phyloP scores from a whole-genome alignment of 352 stramenopile genomes.

The Nothophytophthora sp. region DNA sequence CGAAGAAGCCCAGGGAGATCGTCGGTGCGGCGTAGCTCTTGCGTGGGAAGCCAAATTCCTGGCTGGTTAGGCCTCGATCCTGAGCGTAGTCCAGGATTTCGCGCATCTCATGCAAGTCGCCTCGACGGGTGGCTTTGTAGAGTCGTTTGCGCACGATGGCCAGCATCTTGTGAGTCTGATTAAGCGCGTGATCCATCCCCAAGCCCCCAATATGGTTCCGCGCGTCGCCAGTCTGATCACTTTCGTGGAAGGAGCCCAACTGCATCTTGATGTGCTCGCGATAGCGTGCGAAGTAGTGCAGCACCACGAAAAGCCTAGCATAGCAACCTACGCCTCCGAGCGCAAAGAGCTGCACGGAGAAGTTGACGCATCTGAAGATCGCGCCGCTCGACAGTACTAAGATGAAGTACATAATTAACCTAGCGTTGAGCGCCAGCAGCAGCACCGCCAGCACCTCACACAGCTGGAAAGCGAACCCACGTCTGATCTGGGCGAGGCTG shows the following conservation, averaged over 20 bases:
- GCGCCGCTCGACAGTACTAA: slow-evolving; percentile 71
- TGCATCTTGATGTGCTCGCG: slow-evolving; percentile 85
- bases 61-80: slow-evolving; percentile 22
- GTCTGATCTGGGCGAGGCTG: slow-evolving; percentile 50
- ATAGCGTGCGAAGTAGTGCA: slow-evolving; percentile 68
- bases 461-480: slow-evolving; percentile 52
- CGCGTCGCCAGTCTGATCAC: slow-evolving; percentile 57
- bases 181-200: slow-evolving; percentile 28
- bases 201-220: slow-evolving; percentile 46
- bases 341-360: slow-evolving; percentile 46
- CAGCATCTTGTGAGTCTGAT: slow-evolving; percentile 40
- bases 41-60: slow-evolving; percentile 47
- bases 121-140: slow-evolving; percentile 59
- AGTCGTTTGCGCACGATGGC: slow-evolving; percentile 47
- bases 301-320: slow-evolving; percentile 45
- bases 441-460: slow-evolving; percentile 57
- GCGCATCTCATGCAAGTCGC: slow-evolving; percentile 58
- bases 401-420: slow-evolving; percentile 54
- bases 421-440: slow-evolving; percentile 36
- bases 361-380: slow-evolving; percentile 43
- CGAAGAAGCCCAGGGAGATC: slow-evolving; percentile 54
- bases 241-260: slow-evolving; percentile 66
- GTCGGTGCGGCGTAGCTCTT: slow-evolving; percentile 39
- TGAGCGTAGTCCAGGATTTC: slow-evolving; percentile 43
- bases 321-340: slow-evolving; percentile 46